Evolutionary conservation across 306 rosid genomes (phyloP), one percentile per base, ranked within the genome.

Genomic region (Vicia villosa): DNA sequence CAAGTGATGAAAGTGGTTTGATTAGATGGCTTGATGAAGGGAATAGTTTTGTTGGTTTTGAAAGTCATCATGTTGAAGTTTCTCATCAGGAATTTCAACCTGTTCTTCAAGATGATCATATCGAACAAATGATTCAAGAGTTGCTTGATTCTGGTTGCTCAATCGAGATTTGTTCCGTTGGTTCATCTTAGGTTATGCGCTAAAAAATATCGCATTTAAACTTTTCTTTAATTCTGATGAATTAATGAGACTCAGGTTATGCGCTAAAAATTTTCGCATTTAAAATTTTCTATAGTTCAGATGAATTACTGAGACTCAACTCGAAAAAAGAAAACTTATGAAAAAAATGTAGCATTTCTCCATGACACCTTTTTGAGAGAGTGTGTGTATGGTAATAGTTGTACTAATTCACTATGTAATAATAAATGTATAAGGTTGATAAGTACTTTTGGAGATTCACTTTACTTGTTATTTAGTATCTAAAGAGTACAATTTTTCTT

Each of bases 51-150:
- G 84, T 57, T 76, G 73, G 74, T 0, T 36, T 38, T 3, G 74
- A 67, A n/a, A 68, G 72, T 16, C 45, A 17, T 22, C 77, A 60
- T 22, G 78, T 52, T 21, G 83, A 79, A 41, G 78, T 61, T 66
- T 51, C 68, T 37, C 47, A 73, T 11, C 82, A 76, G 32, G 79
- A 76, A n/a, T 82, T 77, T 67, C 81, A 84, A 55, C 87, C 85
- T 14, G 86, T 82, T 51, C 97, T 91, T 78, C 85, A 91, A 75
- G 97, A 88, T 74, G 87, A 91, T 79, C 87, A 91, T 74, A 84
- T 91, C 0, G 95, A 91, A 80, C 95, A 91, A 55, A 91, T 91
- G 97, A 91, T 91, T 14, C 90, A 91, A 51, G 97, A 91, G 74
- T 68, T 91, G 82, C 90, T 88, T 77, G 67, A 91, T 73, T 89